Percentiles rank a stretch among this genome's conserved stretches.
phyloP scores from a whole-genome alignment of 2,329 filamentous ascomycete species.

The Periglandula ipomoeae region DNA sequence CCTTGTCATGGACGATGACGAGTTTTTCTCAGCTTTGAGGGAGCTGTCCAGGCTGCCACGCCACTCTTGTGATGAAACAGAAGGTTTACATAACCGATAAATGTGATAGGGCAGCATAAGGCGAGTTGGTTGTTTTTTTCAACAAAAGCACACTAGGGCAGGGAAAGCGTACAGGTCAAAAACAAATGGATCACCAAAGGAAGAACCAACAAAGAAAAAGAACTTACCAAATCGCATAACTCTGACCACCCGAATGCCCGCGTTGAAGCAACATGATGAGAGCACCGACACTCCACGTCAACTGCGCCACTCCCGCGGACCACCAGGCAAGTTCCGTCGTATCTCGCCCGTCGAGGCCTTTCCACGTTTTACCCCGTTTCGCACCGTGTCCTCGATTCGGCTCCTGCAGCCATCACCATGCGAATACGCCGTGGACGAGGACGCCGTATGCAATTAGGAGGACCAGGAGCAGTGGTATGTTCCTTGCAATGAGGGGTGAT shows the following conservation, averaged over 20 bases:
- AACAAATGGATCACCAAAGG: no score
- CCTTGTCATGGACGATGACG: no score
- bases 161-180: no score
- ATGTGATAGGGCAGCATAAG: no score
- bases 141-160: no score
- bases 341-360: constrained; percentile 31
- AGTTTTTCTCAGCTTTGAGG: no score
- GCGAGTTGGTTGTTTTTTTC: no score
- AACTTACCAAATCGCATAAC: constrained; percentile 39
- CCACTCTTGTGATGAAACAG: no score
- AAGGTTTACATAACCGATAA: no score
- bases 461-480: constrained; percentile 28
- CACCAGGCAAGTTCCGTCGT: constrained; percentile 41
- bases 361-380: constrained; percentile 36
- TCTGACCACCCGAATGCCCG: constrained; percentile 39
- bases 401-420: constrained; percentile 36
- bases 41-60: no score
- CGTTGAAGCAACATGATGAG: constrained; percentile 35
- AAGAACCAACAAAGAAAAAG: no score
- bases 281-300: constrained; percentile 29
- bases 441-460: constrained; percentile 27
- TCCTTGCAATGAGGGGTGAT: constrained; percentile 30
- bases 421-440: constrained; percentile 32
- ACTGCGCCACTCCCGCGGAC: constrained; percentile 35
- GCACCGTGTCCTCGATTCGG: constrained; percentile 31